Evolutionary conservation across 2,329 filamentous ascomycete species (phyloP).

Genomic region (Clonostachys chloroleuca): DNA sequence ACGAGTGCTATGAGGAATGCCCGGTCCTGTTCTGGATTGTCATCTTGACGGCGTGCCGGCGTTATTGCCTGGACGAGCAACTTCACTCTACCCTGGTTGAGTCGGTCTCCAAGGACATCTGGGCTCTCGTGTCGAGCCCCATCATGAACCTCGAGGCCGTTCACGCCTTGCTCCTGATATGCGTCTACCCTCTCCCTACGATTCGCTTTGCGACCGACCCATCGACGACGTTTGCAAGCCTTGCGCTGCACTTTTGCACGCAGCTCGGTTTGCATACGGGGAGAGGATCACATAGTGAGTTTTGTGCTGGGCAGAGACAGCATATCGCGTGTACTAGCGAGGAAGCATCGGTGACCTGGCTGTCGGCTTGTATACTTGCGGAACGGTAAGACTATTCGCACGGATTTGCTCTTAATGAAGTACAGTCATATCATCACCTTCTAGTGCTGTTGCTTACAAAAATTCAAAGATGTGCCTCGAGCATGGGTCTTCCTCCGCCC

Average conservation of each 20-base stretch:
- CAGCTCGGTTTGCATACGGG: slow-evolving; percentile 48
- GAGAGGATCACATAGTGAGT: slow-evolving; percentile 43
- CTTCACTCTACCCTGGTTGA: slow-evolving; percentile 40
- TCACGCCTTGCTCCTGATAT: slow-evolving; percentile 46
- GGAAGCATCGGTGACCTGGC: slow-evolving; percentile 48
- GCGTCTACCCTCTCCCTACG: slow-evolving; percentile 45
- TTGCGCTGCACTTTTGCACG: slow-evolving; percentile 41
- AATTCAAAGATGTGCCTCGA: slow-evolving; percentile 25
- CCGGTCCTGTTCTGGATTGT: slow-evolving; percentile 52
- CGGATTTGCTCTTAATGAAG: no score
- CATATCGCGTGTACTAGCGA: slow-evolving; percentile 40
- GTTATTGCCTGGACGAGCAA: slow-evolving; percentile 32
- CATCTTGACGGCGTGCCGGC: slow-evolving; percentile 42
- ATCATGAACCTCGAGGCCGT: slow-evolving; percentile 41
- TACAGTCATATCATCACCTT: background rate
- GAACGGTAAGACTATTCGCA: slow-evolving; percentile 30
- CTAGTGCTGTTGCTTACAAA: slow-evolving; percentile 7
- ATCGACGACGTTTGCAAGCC: slow-evolving; percentile 38
- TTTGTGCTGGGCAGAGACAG: slow-evolving; percentile 35
- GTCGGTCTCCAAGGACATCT: slow-evolving; percentile 39
- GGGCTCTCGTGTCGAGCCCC: slow-evolving; percentile 32
- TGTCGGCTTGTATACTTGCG: slow-evolving; percentile 45
- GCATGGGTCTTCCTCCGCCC: slow-evolving; percentile 39
- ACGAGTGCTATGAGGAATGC: slow-evolving; percentile 41
- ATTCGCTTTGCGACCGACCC: slow-evolving; percentile 48